Base-by-base conservation (phyloP, 176 grass and related monocot species). In the Bolboschoenus planiculmis region DNA sequence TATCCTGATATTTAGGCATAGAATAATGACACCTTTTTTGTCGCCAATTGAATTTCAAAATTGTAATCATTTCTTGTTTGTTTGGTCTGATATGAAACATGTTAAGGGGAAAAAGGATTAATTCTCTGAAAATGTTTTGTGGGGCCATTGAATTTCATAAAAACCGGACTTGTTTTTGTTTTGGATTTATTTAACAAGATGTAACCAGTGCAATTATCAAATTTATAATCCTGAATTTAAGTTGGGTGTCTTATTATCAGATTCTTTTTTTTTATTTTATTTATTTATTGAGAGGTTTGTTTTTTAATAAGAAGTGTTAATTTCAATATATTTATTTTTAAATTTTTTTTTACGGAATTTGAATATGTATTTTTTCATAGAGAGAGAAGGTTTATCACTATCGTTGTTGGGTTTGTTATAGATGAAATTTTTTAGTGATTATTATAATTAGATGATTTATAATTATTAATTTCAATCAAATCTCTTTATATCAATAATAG, bases 111-210 rank as follows among this genome's bases (percentile, higher is more conserved):
- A 73, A 46, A 21, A 27, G 39, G 68, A 39, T 26, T 15, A 73
- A 73, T 73, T 73, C 40, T 73, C 68, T 73, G 21, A 13, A 46
- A n/a, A 73, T 73, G 68, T 73, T 73, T 27, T 15, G 68, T 73
- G 68, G 68, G 40, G n/a, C n/a, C 68, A 26, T 21, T 73, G 3
- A 40, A 7, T 7, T 39, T 39, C 16, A 67, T 3, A 33, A 67
- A 67, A 67, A 37, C 7, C 1, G 63, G 63, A 16, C 7, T 2
- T 11, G 39, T 0, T 9, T 2, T 60, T 1, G 9, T 26, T 59
- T 43, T 71, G 37, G 15, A 43, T 71, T 5, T 27, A 47, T 10
- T 73, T 37, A n/a, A n/a, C n/a, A n/a, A 18, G 18, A 68, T 40
- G 64, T 20, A 61, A 68, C 34, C 18, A 16, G 7, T 40, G 15